Base-by-base conservation (phyloP, 2,329 filamentous ascomycete genomes). In the Teratosphaeria viscida region DNA sequence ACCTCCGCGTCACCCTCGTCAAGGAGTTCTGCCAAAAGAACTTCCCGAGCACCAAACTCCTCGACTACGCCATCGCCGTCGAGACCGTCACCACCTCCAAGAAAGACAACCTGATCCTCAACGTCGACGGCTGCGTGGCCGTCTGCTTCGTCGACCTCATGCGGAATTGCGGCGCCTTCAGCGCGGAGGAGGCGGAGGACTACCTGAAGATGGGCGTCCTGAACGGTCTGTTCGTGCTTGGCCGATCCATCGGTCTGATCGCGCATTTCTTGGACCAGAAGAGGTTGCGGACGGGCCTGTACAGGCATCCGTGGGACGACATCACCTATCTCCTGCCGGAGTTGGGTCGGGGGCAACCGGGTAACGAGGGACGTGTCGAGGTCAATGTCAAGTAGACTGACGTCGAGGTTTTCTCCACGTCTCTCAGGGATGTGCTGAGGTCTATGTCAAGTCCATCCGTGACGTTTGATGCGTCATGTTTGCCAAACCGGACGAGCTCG, bases 261-360 rank as follows among this genome's bases (percentile, higher is more conserved):
- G 94, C 94, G 73, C 94, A 99, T 80, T 97, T 92, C 85, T 87
- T 99, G 71, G 94, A 99, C 81, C 94, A 99, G 85, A 99, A 99
- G 92, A 87, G 94, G 79, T 85, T 99, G 78, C 89, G 92, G 72
- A 99, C 94, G 73, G 94, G 94, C 76, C 86, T 99, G 67, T 99
- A 99, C 89, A 89, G 94, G 76, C 91, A 75, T 85, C 94, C 94
- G 74, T 97, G 94, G 94, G 94, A 96, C 76, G 92, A 96, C 77
- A 96, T 96, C 75, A 96, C 91, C 67, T 95, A 96, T 80, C 84
- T 96, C 69, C 86, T 96, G 69, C 91, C 91, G 72, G 89, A 83
- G 77, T 81, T 95, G 64, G 81, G 82, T 70, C 82, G 82, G 62
- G 82, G 85, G 63, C 82, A 85, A 61, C 83, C 85, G 63, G 90